Percentiles rank a stretch among this genome's conserved stretches.
Evolutionary conservation across 208 protist species (phyloP).

Genomic region (Wallacemonas sp.): DNA sequence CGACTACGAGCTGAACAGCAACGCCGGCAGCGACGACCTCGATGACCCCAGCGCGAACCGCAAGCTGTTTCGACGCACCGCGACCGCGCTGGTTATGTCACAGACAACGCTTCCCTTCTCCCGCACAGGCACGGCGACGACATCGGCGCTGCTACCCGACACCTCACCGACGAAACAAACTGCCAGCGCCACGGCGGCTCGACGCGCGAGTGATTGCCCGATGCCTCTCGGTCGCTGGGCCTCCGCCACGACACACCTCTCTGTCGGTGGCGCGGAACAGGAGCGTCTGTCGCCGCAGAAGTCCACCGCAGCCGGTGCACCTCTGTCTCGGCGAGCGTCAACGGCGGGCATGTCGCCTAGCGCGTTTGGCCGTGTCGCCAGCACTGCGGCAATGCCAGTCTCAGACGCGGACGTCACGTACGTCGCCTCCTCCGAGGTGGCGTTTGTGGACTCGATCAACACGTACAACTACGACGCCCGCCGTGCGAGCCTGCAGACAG

Average conservation of each 20-base stretch:
- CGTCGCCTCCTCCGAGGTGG: conserved; percentile 52
- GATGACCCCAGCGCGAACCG: neutral
- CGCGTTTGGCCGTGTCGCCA: conserved; percentile 34
- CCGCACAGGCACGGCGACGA: conserved; percentile 30
- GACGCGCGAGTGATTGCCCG: neutral
- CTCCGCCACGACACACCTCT: neutral
- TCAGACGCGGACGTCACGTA: conserved; percentile 54
- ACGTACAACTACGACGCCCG: conserved; percentile 59
- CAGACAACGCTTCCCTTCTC: conserved; percentile 37
- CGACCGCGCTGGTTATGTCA: conserved; percentile 37
- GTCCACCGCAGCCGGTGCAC: conserved; percentile 9
- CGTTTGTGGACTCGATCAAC: conserved; percentile 41
- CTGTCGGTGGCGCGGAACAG: too few relatives aligned
- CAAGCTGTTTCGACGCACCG: conserved; percentile 37
- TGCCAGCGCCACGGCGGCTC: neutral
- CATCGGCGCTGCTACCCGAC: neutral
- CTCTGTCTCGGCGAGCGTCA: conserved; percentile 1
- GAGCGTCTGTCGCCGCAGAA: neutral
- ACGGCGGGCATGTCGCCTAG: neutral
- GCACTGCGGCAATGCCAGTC: conserved; percentile 44
- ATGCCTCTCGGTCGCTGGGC: neutral
- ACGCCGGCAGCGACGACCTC: conserved; percentile 2
- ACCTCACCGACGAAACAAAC: neutral
- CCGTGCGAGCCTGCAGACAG: conserved; percentile 27
- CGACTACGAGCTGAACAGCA: conserved; percentile 16